Evolutionary conservation across 148 eudicot genomes (phyloP).

Genomic region (Chenopodium berlandieri): DNA sequence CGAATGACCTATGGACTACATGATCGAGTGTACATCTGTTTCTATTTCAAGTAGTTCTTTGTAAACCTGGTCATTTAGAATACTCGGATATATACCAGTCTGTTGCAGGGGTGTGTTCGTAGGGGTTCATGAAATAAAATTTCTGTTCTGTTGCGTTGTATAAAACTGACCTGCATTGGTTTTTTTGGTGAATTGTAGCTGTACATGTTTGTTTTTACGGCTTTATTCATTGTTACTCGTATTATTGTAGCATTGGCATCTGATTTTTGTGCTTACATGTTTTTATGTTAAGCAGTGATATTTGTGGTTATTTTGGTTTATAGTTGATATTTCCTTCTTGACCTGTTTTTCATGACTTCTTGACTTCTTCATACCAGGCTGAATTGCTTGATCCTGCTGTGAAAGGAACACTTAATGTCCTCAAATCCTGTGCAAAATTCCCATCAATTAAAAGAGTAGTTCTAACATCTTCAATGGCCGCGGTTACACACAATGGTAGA

Average conservation of each 20-base stretch:
- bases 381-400: no score
- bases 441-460: no score
- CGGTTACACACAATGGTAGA: no score
- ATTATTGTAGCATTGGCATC: background rate
- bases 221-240: background rate
- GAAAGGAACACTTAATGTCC: no score
- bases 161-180: background rate
- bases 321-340: background rate
- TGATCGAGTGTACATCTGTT: no score
- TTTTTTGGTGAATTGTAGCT: background rate
- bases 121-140: background rate
- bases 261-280: background rate
- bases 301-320: background rate
- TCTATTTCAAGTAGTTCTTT: background rate
- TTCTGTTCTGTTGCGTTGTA: background rate
- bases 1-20: background rate
- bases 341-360: no score
- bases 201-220: background rate
- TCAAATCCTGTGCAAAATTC: no score
- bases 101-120: background rate
- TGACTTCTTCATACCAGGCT: no score
- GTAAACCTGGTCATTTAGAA: background rate
- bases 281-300: background rate
- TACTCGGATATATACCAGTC: background rate
- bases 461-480: constrained; percentile 52